phyloP scores from a whole-genome alignment of 192 early-diverging fungal species.

The Phlyctochytrium bullatum region DNA sequence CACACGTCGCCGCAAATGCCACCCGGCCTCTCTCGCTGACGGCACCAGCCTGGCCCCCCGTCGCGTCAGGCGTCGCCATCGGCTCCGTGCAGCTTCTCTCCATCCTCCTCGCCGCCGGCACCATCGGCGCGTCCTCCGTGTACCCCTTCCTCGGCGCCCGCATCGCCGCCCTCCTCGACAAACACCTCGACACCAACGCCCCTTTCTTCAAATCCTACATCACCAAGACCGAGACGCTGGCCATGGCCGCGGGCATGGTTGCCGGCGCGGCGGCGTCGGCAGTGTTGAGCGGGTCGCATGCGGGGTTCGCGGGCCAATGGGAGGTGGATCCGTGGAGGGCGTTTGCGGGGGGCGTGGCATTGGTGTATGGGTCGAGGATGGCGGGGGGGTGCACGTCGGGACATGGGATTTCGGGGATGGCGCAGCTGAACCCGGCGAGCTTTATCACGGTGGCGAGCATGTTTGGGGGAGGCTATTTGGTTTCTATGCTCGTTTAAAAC shows the following conservation, averaged over 20 bases:
- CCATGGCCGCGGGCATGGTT: slow-evolving; percentile 17
- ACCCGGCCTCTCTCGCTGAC: background rate
- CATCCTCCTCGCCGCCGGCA: background rate
- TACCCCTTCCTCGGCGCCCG: slow-evolving; percentile 16
- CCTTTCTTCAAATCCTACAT: slow-evolving; percentile 14
- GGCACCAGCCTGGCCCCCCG: slow-evolving; percentile 25
- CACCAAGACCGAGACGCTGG: background rate
- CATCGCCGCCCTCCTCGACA: slow-evolving; percentile 22
- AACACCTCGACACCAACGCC: slow-evolving; percentile 19
- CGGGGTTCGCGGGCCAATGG: background rate
- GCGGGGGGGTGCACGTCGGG: slow-evolving; percentile 40
- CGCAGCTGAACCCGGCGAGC: slow-evolving; percentile 22
- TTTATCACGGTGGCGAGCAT: slow-evolving; percentile 29
- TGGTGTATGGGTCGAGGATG: slow-evolving; percentile 31
- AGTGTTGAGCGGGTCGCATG: slow-evolving; percentile 1
- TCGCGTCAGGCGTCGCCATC: slow-evolving; percentile 22
- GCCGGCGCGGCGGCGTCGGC: slow-evolving; percentile 18
- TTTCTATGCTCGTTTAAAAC: slow-evolving; percentile 13
- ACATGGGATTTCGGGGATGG: slow-evolving; percentile 36
- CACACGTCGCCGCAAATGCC: background rate
- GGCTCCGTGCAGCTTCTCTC: slow-evolving; percentile 16
- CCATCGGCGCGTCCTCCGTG: slow-evolving; percentile 17
- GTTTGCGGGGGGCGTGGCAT: slow-evolving; percentile 21
- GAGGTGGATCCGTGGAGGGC: background rate
- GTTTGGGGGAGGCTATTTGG: slow-evolving; percentile 26